Conservation (phyloP, 2,329 filamentous ascomycete species). For the Paraconiothyrium brasiliense region DNA sequence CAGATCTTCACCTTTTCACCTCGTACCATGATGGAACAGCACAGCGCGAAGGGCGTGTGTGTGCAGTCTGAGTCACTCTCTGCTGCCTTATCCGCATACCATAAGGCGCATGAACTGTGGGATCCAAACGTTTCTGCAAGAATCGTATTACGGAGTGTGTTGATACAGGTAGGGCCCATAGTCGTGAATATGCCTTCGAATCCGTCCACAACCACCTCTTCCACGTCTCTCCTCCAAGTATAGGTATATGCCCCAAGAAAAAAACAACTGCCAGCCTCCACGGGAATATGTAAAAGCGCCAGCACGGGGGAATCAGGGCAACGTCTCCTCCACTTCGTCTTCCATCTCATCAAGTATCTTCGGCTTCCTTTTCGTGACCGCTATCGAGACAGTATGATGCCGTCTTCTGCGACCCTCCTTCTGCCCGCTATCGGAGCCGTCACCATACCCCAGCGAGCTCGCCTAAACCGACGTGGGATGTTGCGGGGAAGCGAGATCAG, state of each 20-base stretch:
- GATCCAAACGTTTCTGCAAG: conserved; percentile 24
- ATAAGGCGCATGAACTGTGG: background rate
- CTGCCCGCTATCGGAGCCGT: conserved; percentile 27
- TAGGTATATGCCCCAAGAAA: conserved; percentile 34
- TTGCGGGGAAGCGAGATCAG: conserved; percentile 59
- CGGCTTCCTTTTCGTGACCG: conserved; percentile 15
- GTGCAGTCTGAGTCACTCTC: background rate
- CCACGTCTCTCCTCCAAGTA: conserved; percentile 26
- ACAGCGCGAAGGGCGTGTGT: background rate
- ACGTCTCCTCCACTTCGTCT: conserved; percentile 11
- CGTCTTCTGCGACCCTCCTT: conserved; percentile 30
- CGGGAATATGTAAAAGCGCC: conserved; percentile 32
- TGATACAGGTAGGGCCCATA: conserved; percentile 39
- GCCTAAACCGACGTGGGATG: conserved; percentile 28
- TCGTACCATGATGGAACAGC: background rate
- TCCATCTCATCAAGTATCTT: conserved; percentile 17
- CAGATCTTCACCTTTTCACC: background rate
- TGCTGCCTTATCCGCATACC: background rate
- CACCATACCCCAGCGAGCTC: conserved; percentile 33
- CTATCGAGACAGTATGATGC: conserved; percentile 26
- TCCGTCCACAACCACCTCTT: conserved; percentile 18
- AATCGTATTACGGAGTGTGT: conserved; percentile 37
- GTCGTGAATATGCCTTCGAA: conserved; percentile 27
- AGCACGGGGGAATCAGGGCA: conserved; percentile 29
- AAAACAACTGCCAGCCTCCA: conserved; percentile 25